A percentile compares a stretch with the other conserved stretches of the same genome.
Conservation (phyloP, 2,329 filamentous ascomycete species). For the Penicillium sp. region DNA sequence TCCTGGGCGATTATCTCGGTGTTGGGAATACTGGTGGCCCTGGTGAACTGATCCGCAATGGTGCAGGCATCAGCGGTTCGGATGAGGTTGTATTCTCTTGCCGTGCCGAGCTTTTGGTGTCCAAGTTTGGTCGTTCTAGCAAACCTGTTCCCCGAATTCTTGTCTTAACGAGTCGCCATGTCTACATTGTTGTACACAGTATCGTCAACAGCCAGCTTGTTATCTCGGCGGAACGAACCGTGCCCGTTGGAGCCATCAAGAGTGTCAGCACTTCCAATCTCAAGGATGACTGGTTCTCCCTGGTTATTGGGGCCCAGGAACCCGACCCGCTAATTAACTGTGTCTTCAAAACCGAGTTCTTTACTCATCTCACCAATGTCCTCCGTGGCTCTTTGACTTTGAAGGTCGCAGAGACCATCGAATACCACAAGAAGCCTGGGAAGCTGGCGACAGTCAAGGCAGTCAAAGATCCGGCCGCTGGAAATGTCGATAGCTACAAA, state of each 20-base stretch:
- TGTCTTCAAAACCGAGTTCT: conserved; percentile 94
- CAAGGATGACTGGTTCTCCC: conserved; percentile 95
- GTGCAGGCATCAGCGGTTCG: conserved; percentile 62
- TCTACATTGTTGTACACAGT: conserved; percentile 84
- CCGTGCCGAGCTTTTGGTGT: conserved; percentile 82
- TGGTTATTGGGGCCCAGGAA: conserved; percentile 84
- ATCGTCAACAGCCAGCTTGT: conserved; percentile 77
- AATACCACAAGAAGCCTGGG: conserved; percentile 96
- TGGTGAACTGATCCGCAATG: conserved; percentile 74
- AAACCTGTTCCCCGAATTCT: conserved; percentile 85
- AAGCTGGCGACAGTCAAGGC: conserved; percentile 89
- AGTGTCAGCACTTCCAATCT: conserved; percentile 76
- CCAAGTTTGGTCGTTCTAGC: conserved; percentile 94
- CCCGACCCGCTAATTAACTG: conserved; percentile 92
- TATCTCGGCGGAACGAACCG: conserved; percentile 75
- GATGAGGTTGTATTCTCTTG: conserved; percentile 87
- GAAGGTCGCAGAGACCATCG: conserved; percentile 79
- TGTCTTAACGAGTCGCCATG: conserved; percentile 78
- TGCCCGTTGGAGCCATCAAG: conserved; percentile 84
- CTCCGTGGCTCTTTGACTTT: conserved; percentile 79
- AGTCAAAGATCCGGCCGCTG: conserved; percentile 75
- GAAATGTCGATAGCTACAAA: conserved; percentile 82
- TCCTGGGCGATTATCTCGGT: conserved; percentile 92
- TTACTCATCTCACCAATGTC: conserved; percentile 80
- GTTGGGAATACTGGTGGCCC: conserved; percentile 76